Conservation (phyloP, 73 alveolate species). For the Paramecium sonneborni region DNA sequence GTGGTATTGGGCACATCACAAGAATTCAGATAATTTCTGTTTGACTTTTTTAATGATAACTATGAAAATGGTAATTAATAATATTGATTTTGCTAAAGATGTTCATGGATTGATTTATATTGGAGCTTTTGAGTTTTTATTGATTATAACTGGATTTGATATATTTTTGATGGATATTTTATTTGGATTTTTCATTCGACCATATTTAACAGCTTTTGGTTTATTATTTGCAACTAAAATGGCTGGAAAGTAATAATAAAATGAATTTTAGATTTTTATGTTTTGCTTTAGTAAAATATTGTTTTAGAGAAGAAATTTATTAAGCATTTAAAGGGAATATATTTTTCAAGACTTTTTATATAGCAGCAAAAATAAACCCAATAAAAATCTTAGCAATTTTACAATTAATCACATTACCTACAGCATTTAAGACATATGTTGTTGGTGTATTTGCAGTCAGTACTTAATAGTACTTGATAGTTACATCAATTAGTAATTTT, state of each 20-base stretch:
- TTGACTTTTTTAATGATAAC: neutral
- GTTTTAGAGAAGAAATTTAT: constrained; percentile 7
- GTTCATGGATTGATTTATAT: neutral
- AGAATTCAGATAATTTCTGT: neutral
- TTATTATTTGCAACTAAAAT: constrained; percentile 36
- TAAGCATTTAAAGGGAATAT: neutral
- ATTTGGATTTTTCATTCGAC: neutral
- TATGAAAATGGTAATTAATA: neutral
- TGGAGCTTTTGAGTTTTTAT: neutral
- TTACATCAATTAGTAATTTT: neutral
- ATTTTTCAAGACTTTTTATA: neutral
- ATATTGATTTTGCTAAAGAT: neutral
- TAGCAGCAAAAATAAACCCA: constrained; percentile 1
- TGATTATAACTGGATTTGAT: constrained; percentile 16
- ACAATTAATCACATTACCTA: neutral
- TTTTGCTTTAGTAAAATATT: neutral
- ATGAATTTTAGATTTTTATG: neutral
- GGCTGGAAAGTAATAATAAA: neutral
- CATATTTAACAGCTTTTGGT: neutral
- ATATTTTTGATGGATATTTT: neutral
- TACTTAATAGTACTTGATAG: neutral
- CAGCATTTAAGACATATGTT: neutral
- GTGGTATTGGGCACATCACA: neutral
- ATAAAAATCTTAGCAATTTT: neutral
- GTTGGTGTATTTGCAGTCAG: neutral